Evolutionary conservation across 2,329 filamentous ascomycete genomes (phyloP), one percentile per base, ranked within the genome.

Genomic region (Fusarium torreyae): DNA sequence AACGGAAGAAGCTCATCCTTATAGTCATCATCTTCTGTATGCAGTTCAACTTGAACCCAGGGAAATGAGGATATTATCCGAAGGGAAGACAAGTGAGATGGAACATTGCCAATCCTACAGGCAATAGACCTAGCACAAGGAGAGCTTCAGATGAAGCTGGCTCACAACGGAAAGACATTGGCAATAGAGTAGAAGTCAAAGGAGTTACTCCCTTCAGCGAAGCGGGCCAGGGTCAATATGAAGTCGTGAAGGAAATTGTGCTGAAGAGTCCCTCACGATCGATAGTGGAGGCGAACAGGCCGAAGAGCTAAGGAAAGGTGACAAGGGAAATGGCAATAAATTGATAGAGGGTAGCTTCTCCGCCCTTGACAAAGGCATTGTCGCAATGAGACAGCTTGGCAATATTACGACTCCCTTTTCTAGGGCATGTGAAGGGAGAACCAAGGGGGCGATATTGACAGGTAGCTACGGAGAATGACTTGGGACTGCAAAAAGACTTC

Each of bases 361-460:
- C 44, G 18, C 59, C 46, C 46, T 50, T 20, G n/a, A 15, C 13
- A 42, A 51, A 48, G 14, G 13, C 7, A 57, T 64, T 54, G 18
- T 58, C 13, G 13, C 15, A 24, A 57, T 15, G 31, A 51, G 36
- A 34, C 11, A 45, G 11, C 42, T 40, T 49, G 40, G 39, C 24
- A 26, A 44, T 49, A 64, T 46, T 52, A 26, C 42, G 14, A 44
- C 53, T 58, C 68, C 68, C 68, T 70, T 66, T 8, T 48, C 40
- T 50, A 69, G 64, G 68, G 68, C 31, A 39, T 7, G 6, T 51
- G 8, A 28, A 68, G 57, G 63, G 63, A 63, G 58, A 8, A 24
- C 33, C 38, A 46, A 56, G 50, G 50, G 49, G 22, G 39, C 7
- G 15, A 18, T 33, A 28, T 10, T 20, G 39, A 9, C 40, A 13